Percentiles rank a stretch among this genome's conserved stretches.
These are phyloP conservation scores for Corymbia maculata DNA, from an alignment of 345 rosid genomes.

Conservation along the genomic window DNA sequence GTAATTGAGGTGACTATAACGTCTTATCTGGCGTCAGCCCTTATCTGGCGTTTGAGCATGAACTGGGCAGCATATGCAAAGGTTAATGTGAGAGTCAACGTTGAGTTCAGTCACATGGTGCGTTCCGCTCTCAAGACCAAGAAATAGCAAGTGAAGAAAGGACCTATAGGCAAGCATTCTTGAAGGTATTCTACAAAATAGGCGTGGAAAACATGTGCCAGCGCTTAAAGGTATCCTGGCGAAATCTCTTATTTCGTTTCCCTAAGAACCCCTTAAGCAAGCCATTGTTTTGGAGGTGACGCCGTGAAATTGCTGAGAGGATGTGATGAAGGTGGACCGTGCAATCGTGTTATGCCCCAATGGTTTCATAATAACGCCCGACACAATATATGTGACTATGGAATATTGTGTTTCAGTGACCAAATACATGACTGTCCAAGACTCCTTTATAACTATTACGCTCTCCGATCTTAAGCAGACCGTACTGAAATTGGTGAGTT, in stretches of 20 bases:
- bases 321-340: not conserved
- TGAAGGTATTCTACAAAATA: not conserved
- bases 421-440: not conserved
- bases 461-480: not conserved
- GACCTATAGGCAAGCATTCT: not conserved
- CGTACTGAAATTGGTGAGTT: not conserved
- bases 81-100: not conserved
- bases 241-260: not conserved
- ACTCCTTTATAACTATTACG: not conserved
- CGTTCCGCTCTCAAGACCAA: not conserved
- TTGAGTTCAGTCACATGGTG: not conserved
- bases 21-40: not conserved
- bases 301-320: not conserved
- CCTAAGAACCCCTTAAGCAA: not conserved
- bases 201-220: not conserved
- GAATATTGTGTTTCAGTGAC: not conserved
- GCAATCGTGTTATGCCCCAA: not conserved
- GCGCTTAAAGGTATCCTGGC: not conserved
- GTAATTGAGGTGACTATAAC: not conserved
- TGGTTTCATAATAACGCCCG: rapidly evolving
- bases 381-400: not conserved
- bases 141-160: not conserved
- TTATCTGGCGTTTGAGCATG: not conserved
- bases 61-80: not conserved
- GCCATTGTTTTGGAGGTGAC: not conserved